A percentile compares a stretch with the other conserved stretches of the same genome.
phyloP scores from a whole-genome alignment of 2,329 filamentous ascomycete species.

The Talaromyces sp. region DNA sequence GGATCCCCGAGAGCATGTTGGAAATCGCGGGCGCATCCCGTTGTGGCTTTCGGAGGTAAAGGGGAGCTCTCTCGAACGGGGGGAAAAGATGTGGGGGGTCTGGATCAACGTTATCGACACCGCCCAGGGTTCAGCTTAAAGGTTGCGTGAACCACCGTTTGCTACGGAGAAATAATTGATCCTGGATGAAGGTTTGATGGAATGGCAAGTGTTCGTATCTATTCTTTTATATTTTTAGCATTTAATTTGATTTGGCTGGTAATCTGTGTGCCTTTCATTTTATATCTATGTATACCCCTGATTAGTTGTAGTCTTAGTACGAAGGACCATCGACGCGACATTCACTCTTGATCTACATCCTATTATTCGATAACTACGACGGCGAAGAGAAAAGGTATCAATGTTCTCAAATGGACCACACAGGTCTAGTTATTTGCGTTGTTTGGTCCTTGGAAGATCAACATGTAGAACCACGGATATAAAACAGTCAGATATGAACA shows the following conservation, averaged over 20 bases:
- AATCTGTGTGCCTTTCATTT: no score
- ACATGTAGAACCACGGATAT: not conserved
- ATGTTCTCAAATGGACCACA: constrained; percentile 1
- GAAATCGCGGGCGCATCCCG: constrained; percentile 16
- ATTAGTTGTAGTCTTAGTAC: not conserved
- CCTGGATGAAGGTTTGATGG: no score
- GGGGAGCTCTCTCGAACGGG: constrained; percentile 7
- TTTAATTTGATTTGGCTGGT: no score
- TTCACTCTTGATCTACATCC: no score
- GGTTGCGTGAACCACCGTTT: not conserved
- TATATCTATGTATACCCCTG: no score
- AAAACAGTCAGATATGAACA: constrained; percentile 12
- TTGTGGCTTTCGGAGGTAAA: constrained; percentile 8
- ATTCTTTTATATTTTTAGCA: no score
- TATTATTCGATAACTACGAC: no score
- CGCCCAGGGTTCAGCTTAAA: constrained; percentile 4
- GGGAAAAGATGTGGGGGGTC: constrained; percentile 14
- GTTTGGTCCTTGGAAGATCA: not conserved
- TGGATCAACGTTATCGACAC: constrained; percentile 13
- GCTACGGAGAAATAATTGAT: no score
- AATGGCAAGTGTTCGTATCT: not conserved
- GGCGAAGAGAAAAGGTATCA: not conserved
- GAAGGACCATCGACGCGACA: no score
- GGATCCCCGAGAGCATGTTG: constrained; percentile 92
- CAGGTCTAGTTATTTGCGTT: constrained; percentile 8